Conservation (phyloP, 1,284 basidiomycete genomes). For the Trametes versicolor region DNA sequence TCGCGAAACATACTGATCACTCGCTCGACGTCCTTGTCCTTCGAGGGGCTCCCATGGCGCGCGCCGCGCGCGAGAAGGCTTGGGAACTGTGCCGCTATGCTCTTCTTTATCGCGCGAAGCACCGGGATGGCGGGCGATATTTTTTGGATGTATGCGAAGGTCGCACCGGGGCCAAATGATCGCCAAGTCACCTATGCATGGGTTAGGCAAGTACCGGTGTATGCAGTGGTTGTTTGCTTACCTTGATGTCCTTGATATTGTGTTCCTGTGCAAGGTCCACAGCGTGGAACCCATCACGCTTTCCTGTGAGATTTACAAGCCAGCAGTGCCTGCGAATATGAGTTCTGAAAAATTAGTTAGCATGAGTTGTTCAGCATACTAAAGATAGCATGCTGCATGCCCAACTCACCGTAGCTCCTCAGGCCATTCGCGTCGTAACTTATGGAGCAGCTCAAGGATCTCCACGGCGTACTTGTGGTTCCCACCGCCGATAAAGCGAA, state of each 20-base stretch:
- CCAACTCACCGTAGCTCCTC: conserved; percentile 42
- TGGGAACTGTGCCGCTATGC: conserved; percentile 12
- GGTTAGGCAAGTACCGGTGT: no score
- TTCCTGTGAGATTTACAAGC: conserved; percentile 47
- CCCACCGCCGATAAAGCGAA: conserved; percentile 36
- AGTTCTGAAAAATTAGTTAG: no score
- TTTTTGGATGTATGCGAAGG: conserved; percentile 19
- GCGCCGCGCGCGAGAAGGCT: neutral
- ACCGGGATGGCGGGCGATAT: conserved; percentile 13
- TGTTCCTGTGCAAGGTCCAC: conserved; percentile 34
- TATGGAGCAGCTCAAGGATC: conserved; percentile 50
- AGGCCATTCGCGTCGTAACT: conserved; percentile 46
- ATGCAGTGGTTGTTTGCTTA: no score
- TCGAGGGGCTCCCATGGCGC: conserved; percentile 10
- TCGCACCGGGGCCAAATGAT: conserved; percentile 18
- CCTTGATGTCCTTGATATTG: conserved; percentile 26
- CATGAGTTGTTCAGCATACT: no score
- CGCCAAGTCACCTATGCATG: conserved; percentile 17
- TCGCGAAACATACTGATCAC: neutral
- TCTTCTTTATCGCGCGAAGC: conserved; percentile 11
- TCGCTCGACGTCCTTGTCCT: conserved; percentile 2
- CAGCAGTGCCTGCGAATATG: conserved; percentile 47
- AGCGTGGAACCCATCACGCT: conserved; percentile 31
- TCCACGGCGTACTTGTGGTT: conserved; percentile 17
- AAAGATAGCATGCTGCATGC: no score